Evolutionary conservation across 164 flowering plant genomes (phyloP).

Genomic region (Protea cynaroides): DNA sequence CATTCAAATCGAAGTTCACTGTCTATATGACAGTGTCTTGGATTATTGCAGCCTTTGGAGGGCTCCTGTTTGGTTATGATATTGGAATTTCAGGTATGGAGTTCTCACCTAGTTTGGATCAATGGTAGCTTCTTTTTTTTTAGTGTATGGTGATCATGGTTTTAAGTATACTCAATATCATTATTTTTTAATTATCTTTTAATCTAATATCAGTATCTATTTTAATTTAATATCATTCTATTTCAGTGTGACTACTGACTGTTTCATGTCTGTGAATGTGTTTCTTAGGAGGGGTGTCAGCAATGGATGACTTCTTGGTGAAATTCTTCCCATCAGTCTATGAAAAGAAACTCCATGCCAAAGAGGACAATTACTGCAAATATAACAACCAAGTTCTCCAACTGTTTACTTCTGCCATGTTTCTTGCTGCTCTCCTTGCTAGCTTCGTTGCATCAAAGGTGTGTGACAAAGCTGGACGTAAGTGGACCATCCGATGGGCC

Average conservation of each 20-base stretch:
- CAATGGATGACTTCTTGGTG: conserved; percentile 62
- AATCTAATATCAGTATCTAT: too few relatives aligned
- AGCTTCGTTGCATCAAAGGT: conserved; percentile 48
- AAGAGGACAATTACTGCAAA: conserved; percentile 62
- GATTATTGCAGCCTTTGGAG: conserved; percentile 20
- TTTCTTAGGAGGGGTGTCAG: conserved; percentile 55
- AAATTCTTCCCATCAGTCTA: conserved; percentile 52
- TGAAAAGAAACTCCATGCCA: conserved; percentile 28
- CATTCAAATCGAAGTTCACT: conserved; percentile 9
- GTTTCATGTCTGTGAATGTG: too few relatives aligned
- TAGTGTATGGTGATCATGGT: too few relatives aligned
- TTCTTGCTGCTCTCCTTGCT: conserved; percentile 52
- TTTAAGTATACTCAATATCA: too few relatives aligned
- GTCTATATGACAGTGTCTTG: conserved; percentile 13
- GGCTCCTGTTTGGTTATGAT: conserved; percentile 26
- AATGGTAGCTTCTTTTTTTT: too few relatives aligned
- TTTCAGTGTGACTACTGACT: too few relatives aligned
- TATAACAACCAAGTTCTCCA: conserved; percentile 51
- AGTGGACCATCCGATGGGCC: conserved; percentile 44
- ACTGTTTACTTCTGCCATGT: conserved; percentile 73
- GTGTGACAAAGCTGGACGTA: conserved; percentile 39
- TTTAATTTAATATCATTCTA: too few relatives aligned
- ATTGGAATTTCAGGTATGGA: conserved; percentile 23
- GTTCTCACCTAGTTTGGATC: too few relatives aligned
- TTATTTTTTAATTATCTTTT: too few relatives aligned